Evolutionary conservation across 2,329 filamentous ascomycete species (phyloP).

Genomic region (Curvularia verruculosa): DNA sequence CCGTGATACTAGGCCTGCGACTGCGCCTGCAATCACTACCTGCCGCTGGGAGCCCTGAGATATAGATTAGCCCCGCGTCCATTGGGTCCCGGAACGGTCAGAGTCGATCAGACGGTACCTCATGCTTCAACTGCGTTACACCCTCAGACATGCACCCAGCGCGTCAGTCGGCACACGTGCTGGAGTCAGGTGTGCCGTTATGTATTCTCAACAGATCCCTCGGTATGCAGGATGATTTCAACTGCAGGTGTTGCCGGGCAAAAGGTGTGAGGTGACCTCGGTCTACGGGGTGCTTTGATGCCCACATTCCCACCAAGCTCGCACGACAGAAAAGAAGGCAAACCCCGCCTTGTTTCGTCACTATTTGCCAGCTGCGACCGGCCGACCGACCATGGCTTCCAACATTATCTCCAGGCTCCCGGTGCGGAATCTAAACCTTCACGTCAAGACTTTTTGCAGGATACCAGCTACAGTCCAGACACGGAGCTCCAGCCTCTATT

Average conservation of each 20-base stretch:
- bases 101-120: conserved; percentile 53
- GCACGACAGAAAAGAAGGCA: conserved; percentile 28
- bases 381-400: conserved; percentile 34
- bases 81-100: not conserved
- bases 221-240: conserved; percentile 15
- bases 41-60: conserved; percentile 68
- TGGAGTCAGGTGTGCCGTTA: conserved; percentile 12
- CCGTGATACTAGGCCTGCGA: conserved; percentile 88
- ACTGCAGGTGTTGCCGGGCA: conserved; percentile 22
- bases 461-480: conserved; percentile 4
- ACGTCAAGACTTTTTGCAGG: not conserved
- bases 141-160: conserved; percentile 67
- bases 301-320: conserved; percentile 20
- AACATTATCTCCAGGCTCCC: conserved; percentile 30
- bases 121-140: conserved; percentile 71
- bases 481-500: conserved; percentile 26
- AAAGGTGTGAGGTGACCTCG: conserved; percentile 25
- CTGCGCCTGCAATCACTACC: conserved; percentile 68
- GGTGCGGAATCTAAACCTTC: conserved; percentile 1
- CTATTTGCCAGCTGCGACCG: conserved; percentile 11
- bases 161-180: conserved; percentile 31
- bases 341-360: conserved; percentile 19
- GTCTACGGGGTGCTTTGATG: conserved; percentile 24
- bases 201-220: conserved; percentile 19
- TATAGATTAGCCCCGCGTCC: conserved; percentile 5